Percentiles rank a stretch among this genome's conserved stretches.
These are phyloP conservation scores for Fusarium protoensiforme DNA, from an alignment of 2,329 filamentous ascomycete species.

Conservation along the genomic window DNA sequence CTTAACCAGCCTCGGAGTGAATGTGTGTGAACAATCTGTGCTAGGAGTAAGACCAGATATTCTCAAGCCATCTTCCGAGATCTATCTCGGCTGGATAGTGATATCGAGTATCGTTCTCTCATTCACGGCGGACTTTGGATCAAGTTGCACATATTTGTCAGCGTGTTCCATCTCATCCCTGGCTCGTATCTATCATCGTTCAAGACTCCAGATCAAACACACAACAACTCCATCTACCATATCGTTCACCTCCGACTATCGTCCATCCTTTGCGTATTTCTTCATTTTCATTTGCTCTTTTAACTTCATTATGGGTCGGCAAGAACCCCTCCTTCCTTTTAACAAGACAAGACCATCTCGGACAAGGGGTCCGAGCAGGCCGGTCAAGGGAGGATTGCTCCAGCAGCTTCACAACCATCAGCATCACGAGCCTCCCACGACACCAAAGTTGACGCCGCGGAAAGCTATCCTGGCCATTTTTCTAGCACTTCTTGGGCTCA, in stretches of 20 bases:
- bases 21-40: not conserved
- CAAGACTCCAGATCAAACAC: not conserved
- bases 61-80: not conserved
- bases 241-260: not conserved
- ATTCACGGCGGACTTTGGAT: not conserved
- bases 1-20: not conserved
- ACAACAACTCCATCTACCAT: not conserved
- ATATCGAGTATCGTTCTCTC: not conserved
- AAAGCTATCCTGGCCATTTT: constrained; percentile 39
- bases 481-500: constrained; percentile 41
- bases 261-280: not conserved
- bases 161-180: constrained; percentile 29
- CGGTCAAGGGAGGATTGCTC: constrained; percentile 31
- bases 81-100: not conserved
- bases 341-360: constrained; percentile 25
- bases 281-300: not conserved
- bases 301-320: constrained; percentile 28
- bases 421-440: constrained; percentile 30
- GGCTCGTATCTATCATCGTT: constrained; percentile 3
- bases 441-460: constrained; percentile 40
- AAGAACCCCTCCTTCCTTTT: constrained; percentile 36
- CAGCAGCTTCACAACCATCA: constrained; percentile 33
- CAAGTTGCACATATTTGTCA: constrained; percentile 27
- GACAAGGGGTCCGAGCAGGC: constrained; percentile 24
- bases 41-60: not conserved